Evolutionary conservation across 2,329 filamentous ascomycete species (phyloP).

Genomic region (Ceratocystiopsis minuta): DNA sequence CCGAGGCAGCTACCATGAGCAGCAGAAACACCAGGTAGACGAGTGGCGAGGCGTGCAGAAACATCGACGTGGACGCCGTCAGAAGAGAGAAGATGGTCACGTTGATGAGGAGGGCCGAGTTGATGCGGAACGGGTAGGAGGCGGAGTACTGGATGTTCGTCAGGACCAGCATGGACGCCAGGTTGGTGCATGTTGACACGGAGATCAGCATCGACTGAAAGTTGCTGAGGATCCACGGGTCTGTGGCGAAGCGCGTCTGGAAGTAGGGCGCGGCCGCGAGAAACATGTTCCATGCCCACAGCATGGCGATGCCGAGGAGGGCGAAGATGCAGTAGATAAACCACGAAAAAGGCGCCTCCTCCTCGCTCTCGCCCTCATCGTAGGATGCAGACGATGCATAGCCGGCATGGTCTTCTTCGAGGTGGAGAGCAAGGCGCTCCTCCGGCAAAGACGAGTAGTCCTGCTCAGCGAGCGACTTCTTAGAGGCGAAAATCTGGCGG

Average conservation of each 20-base stretch:
- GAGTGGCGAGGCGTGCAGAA: slow-evolving; percentile 40
- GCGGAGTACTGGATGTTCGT: slow-evolving; percentile 65
- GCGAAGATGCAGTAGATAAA: slow-evolving; percentile 73
- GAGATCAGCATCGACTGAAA: slow-evolving; percentile 84
- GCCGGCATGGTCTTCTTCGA: slow-evolving; percentile 12
- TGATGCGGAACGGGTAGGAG: slow-evolving; percentile 78
- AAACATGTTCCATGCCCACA: slow-evolving; percentile 99
- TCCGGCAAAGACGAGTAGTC: slow-evolving; percentile 18
- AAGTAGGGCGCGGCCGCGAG: slow-evolving; percentile 90
- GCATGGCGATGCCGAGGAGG: slow-evolving; percentile 77
- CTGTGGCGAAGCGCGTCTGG: slow-evolving; percentile 55
- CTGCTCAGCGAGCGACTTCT: slow-evolving; percentile 8
- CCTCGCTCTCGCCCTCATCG: slow-evolving; percentile 13
- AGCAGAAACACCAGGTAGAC: slow-evolving; percentile 71
- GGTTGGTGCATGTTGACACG: slow-evolving; percentile 69
- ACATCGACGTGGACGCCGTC: slow-evolving; percentile 57
- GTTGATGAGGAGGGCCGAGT: slow-evolving; percentile 57
- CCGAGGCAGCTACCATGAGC: slow-evolving; percentile 60
- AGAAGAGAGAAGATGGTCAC: slow-evolving; percentile 59
- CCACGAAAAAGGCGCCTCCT: slow-evolving; percentile 52
- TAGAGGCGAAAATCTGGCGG: slow-evolving; percentile 16
- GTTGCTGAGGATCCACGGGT: slow-evolving; percentile 54
- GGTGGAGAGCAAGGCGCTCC: slow-evolving; percentile 12
- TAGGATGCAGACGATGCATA: slow-evolving; percentile 12
- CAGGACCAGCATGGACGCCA: slow-evolving; percentile 57